Percentiles rank a stretch among this genome's conserved stretches.
phyloP scores from a whole-genome alignment of 805 yeast genomes.

The Metschnikowia hibisci region DNA sequence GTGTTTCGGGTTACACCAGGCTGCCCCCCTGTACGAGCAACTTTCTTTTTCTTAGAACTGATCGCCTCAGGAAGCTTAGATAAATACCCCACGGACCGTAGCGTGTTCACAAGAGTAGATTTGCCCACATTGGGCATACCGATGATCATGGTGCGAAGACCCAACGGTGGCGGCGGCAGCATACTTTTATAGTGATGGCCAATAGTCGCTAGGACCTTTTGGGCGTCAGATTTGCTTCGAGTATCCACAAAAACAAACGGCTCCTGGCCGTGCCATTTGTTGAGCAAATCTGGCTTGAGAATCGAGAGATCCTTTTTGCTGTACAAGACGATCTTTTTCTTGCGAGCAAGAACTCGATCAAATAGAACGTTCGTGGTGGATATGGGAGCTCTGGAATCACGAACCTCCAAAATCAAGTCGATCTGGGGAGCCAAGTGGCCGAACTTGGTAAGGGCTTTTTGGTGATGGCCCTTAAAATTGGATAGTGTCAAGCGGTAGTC shows the following conservation, averaged over 20 bases:
- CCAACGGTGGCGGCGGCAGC: slow-evolving; percentile 78
- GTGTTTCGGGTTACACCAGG: slow-evolving; percentile 89
- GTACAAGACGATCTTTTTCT: slow-evolving; percentile 62
- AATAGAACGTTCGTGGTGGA: slow-evolving; percentile 78
- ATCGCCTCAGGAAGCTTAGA: slow-evolving; percentile 21
- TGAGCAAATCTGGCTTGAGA: slow-evolving; percentile 32
- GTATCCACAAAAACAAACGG: slow-evolving; percentile 53
- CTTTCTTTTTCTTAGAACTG: slow-evolving; percentile 48
- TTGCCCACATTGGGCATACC: slow-evolving; percentile 99
- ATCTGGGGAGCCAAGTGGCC: slow-evolving; percentile 70
- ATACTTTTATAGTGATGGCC: slow-evolving; percentile 41
- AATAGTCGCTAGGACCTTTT: slow-evolving; percentile 47
- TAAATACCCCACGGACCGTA: slow-evolving; percentile 46
- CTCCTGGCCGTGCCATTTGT: slow-evolving; percentile 36
- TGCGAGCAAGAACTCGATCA: slow-evolving; percentile 57
- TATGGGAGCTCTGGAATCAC: slow-evolving; percentile 89
- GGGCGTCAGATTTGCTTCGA: slow-evolving; percentile 47
- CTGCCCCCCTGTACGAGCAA: slow-evolving; percentile 77
- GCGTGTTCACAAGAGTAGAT: slow-evolving; percentile 75
- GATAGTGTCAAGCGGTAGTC: slow-evolving; percentile 63
- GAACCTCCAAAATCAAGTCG: slow-evolving; percentile 75
- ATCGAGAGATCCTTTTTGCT: slow-evolving; percentile 68
- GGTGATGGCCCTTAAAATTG: slow-evolving; percentile 89
- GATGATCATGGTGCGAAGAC: slow-evolving; percentile 67
- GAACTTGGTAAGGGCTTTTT: slow-evolving; percentile 67